phyloP scores from a whole-genome alignment of 768 basidiomycete species.

The Crepidotus variabilis region DNA sequence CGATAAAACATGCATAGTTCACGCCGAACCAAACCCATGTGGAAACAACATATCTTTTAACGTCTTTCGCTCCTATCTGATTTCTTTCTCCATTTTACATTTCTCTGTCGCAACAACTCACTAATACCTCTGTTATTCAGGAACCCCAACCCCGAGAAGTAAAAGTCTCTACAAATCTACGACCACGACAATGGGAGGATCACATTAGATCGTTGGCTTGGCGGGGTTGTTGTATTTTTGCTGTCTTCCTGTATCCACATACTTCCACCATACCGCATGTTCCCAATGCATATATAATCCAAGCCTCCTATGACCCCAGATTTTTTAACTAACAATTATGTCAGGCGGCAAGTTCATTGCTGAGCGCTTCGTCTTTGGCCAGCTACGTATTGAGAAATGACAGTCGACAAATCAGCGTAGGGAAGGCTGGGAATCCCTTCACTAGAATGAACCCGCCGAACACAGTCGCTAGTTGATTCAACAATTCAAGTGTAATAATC shows the following conservation, averaged over 20 bases:
- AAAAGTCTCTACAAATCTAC: conserved; percentile 20
- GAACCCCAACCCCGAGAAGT: conserved; percentile 68
- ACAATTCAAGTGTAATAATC: no score
- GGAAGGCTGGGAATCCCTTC: no score
- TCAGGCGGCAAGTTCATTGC: no score
- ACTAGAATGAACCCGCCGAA: no score
- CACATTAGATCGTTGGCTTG: background rate
- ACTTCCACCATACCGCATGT: background rate
- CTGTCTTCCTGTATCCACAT: background rate
- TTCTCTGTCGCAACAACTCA: conserved; percentile 10
- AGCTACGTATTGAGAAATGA: no score
- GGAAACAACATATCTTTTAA: conserved; percentile 76
- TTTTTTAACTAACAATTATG: no score
- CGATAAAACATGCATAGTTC: conserved; percentile 82
- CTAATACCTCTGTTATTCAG: conserved; percentile 30
- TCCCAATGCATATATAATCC: background rate
- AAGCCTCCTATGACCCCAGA: background rate
- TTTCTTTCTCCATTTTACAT: conserved; percentile 16
- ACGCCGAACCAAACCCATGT: conserved; percentile 84
- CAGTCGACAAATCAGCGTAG: no score
- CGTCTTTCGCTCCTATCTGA: conserved; percentile 99
- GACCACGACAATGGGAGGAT: background rate
- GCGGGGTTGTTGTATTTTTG: background rate
- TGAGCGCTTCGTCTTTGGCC: no score
- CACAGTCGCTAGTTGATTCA: no score